A percentile compares a stretch with the other conserved stretches of the same genome.
phyloP scores from a whole-genome alignment of 495 filamentous ascomycete genomes.

The Hyaloscypha finlandica region DNA sequence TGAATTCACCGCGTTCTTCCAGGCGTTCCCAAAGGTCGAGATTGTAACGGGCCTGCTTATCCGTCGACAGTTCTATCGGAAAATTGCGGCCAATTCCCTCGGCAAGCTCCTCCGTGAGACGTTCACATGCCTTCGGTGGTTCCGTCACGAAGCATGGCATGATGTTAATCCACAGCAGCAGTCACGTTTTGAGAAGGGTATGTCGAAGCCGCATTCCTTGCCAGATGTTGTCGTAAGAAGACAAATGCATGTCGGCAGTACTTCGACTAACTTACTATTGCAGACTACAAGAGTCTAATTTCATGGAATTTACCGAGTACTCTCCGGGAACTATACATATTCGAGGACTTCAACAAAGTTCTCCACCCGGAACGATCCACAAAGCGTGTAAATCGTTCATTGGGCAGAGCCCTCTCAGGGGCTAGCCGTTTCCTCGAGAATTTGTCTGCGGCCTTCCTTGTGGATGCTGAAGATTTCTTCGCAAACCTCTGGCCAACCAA shows the following conservation, averaged over 20 bases:
- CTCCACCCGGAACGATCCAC: slow-evolving; percentile 20
- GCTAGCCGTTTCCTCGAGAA: slow-evolving; percentile 28
- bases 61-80: slow-evolving; percentile 31
- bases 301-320: slow-evolving; percentile 24
- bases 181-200: slow-evolving; percentile 24
- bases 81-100: slow-evolving; percentile 21
- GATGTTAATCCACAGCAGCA: slow-evolving; percentile 26
- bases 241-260: slow-evolving; percentile 16
- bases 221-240: slow-evolving; percentile 22
- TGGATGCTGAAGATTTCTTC: slow-evolving; percentile 32
- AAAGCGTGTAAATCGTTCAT: slow-evolving; percentile 23
- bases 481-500: slow-evolving; percentile 22
- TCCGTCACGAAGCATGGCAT: slow-evolving; percentile 27
- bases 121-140: slow-evolving; percentile 27
- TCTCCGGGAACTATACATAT: slow-evolving; percentile 25
- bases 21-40: slow-evolving; percentile 28
- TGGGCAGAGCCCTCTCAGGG: slow-evolving; percentile 21
- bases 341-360: slow-evolving; percentile 26
- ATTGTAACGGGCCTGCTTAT: slow-evolving; percentile 29
- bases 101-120: slow-evolving; percentile 22
- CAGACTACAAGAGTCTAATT: slow-evolving; percentile 23
- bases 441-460: slow-evolving; percentile 28
- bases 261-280: slow-evolving; percentile 18
- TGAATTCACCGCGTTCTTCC: slow-evolving; percentile 23
- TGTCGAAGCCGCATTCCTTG: slow-evolving; percentile 21